Conservation (phyloP, 225 moss, liverwort and hornwort species). For the Antitrichia curtipendula region DNA sequence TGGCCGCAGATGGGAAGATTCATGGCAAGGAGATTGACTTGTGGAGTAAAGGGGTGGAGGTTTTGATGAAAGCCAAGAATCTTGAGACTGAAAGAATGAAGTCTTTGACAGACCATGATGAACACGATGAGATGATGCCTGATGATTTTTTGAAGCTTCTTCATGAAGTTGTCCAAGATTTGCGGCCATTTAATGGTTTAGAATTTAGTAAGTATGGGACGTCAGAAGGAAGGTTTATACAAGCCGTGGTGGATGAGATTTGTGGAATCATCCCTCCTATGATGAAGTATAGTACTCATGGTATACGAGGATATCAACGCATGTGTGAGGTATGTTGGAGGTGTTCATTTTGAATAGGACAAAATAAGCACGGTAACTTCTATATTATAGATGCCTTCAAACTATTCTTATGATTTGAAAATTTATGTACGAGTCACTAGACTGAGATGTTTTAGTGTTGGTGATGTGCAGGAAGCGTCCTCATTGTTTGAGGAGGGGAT, state of each 20-base stretch:
- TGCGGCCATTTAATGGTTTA: background rate
- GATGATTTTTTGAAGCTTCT: accelerated
- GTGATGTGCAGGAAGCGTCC: background rate
- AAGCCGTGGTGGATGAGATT: background rate
- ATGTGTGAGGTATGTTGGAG: background rate
- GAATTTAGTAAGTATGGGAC: background rate
- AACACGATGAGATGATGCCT: accelerated
- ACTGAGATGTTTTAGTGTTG: background rate
- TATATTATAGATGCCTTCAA: accelerated
- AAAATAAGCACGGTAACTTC: accelerated
- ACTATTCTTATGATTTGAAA: background rate
- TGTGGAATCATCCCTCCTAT: background rate
- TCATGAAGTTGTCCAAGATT: background rate
- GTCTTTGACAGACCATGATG: too few species aligned
- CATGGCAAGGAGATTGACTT: background rate
- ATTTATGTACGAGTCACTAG: accelerated
- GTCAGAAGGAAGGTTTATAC: background rate
- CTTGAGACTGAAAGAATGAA: background rate
- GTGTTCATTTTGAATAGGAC: too few species aligned
- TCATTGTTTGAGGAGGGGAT: background rate
- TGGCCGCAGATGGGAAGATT: background rate
- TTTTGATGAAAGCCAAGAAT: background rate
- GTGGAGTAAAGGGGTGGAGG: background rate
- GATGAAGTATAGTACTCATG: background rate
- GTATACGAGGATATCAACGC: background rate